These are phyloP conservation scores for Debaryomyces coudertii DNA, from an alignment of 1,139 yeast species.

Conservation along the genomic window DNA sequence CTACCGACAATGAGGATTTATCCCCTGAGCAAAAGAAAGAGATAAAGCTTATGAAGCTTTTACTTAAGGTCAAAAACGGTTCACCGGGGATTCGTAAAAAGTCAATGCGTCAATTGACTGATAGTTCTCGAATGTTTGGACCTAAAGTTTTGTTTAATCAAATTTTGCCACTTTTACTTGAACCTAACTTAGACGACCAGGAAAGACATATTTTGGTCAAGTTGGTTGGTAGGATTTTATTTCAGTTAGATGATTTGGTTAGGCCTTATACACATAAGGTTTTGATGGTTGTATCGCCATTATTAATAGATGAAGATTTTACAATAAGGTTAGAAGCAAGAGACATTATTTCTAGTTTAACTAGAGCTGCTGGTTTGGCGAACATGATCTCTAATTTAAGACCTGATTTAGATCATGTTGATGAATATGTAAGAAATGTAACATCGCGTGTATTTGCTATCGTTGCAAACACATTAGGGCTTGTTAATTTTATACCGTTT, in stretches of 20 bases:
- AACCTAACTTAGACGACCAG: slow-evolving; percentile 73
- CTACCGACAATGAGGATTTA: slow-evolving; percentile 37
- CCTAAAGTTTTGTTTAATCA: slow-evolving; percentile 69
- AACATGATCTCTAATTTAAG: slow-evolving; percentile 76
- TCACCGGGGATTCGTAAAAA: slow-evolving; percentile 64
- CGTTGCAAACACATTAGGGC: slow-evolving; percentile 79
- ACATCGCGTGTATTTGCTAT: slow-evolving; percentile 85
- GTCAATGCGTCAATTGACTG: slow-evolving; percentile 72
- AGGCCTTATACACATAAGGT: slow-evolving; percentile 78
- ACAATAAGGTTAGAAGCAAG: slow-evolving; percentile 76
- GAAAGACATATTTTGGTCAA: slow-evolving; percentile 85
- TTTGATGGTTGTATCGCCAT: slow-evolving; percentile 74
- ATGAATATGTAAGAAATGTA: slow-evolving; percentile 78
- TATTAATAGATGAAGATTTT: slow-evolving; percentile 78
- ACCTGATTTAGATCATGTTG: slow-evolving; percentile 81
- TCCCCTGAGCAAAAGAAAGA: slow-evolving; percentile 60
- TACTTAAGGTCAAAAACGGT: slow-evolving; percentile 80
- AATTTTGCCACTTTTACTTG: slow-evolving; percentile 74
- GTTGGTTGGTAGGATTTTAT: slow-evolving; percentile 68
- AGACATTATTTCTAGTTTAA: slow-evolving; percentile 72
- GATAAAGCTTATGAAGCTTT: slow-evolving; percentile 60
- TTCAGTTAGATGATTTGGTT: slow-evolving; percentile 63
- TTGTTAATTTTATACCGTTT: slow-evolving; percentile 74
- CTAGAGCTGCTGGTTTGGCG: slow-evolving; percentile 83
- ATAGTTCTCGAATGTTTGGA: slow-evolving; percentile 66